A percentile compares a stretch with the other conserved stretches of the same genome.
These are phyloP conservation scores for Rhododendron ferrugineum DNA, from an alignment of 148 eudicot genomes.

Conservation along the genomic window DNA sequence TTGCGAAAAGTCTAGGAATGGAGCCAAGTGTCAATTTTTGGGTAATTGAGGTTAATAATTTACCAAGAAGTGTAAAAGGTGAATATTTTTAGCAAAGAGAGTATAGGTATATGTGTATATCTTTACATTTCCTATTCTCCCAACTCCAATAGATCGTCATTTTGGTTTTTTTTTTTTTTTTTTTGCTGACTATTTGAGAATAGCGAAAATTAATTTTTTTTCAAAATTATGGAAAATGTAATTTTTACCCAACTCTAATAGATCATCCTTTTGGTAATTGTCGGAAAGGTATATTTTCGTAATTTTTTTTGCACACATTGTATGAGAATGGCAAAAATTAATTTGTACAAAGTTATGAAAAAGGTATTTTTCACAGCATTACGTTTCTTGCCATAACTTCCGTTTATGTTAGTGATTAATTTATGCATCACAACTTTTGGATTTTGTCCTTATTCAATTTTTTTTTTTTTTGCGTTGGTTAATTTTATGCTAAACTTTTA, in stretches of 20 bases:
- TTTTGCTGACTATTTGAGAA: neutral
- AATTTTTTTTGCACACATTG: neutral
- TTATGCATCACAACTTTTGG: no score
- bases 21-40: neutral
- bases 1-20: neutral
- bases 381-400: neutral
- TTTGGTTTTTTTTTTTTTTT: neutral
- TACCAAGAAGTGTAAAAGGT: neutral
- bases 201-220: neutral
- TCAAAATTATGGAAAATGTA: no score
- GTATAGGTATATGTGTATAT: neutral
- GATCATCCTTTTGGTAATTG: no score
- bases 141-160: neutral
- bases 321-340: neutral
- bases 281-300: neutral
- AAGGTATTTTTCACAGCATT: neutral
- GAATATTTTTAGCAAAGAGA: neutral
- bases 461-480: rapidly evolving
- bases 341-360: neutral
- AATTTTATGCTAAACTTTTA: no score
- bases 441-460: no score
- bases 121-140: neutral
- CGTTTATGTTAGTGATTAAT: no score
- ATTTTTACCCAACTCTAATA: no score
- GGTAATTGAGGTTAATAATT: neutral